Percentiles rank a stretch among this genome's conserved stretches.
Conservation (phyloP, 2,329 filamentous ascomycete genomes). For the Penicillium corylophilum region DNA sequence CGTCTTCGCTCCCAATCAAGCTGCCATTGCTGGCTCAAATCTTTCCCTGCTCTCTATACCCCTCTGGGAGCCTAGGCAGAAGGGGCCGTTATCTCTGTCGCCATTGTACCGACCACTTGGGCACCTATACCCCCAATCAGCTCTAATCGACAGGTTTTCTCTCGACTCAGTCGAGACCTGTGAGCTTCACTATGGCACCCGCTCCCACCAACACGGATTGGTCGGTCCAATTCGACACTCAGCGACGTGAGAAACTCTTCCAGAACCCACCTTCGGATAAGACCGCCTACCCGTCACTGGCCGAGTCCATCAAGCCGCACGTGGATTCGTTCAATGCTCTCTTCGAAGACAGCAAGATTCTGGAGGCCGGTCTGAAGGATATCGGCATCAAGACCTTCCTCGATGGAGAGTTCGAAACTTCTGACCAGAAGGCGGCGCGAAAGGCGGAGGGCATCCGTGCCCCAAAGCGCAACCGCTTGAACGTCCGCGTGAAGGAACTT, state of each 20-base stretch:
- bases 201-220: conserved; percentile 67
- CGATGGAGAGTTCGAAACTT: conserved; percentile 64
- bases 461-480: conserved; percentile 68
- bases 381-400: conserved; percentile 87
- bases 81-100: conserved; percentile 7
- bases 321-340: conserved; percentile 94
- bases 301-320: conserved; percentile 84
- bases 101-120: not conserved
- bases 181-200: conserved; percentile 49
- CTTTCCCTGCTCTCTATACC: conserved; percentile 19
- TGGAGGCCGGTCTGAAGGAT: conserved; percentile 77
- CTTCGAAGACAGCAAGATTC: conserved; percentile 69
- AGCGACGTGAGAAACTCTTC: conserved; percentile 85
- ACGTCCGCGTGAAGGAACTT: conserved; percentile 75
- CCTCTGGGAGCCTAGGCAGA: conserved; percentile 17
- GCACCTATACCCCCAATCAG: not conserved
- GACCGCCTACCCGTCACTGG: conserved; percentile 82
- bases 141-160: conserved; percentile 8
- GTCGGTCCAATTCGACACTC: conserved; percentile 82
- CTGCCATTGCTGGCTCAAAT: conserved; percentile 27
- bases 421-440: conserved; percentile 37
- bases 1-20: conserved; percentile 24
- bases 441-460: conserved; percentile 56
- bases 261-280: conserved; percentile 81
- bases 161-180: conserved; percentile 10